Evolutionary conservation across 306 rosid genomes (phyloP).

Genomic region (Pyrus pyrifolia): DNA sequence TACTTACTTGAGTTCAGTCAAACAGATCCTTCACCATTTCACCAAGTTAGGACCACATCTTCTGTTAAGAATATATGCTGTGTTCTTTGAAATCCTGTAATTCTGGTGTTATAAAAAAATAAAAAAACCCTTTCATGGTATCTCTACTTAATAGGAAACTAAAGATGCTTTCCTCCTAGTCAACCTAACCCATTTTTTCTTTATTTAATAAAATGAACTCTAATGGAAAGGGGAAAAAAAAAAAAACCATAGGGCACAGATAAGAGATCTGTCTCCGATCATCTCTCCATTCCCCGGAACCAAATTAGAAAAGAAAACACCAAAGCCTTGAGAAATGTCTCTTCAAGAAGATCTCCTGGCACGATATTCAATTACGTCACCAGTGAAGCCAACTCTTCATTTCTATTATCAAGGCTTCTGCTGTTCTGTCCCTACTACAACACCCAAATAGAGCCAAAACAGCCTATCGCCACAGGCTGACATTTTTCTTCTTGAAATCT

Average conservation of each 20-base stretch:
- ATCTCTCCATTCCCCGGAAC: background rate
- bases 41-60: background rate
- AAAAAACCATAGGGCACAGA: background rate
- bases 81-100: background rate
- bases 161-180: background rate
- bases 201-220: background rate
- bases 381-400: background rate
- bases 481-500: background rate
- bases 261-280: background rate
- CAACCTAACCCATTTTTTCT: background rate
- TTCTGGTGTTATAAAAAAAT: background rate
- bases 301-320: background rate
- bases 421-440: background rate
- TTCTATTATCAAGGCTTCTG: background rate
- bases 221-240: background rate
- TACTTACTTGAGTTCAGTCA: background rate
- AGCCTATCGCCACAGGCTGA: background rate
- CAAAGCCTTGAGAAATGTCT: background rate
- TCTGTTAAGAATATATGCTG: background rate
- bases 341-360: background rate
- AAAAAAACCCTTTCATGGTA: too few species aligned
- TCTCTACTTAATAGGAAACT: background rate
- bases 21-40: background rate
- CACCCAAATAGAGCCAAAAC: background rate
- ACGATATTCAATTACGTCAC: background rate